These are phyloP conservation scores for Dryadomyces quercus-mongolicae DNA, from an alignment of 2,329 filamentous ascomycete genomes.

Conservation along the genomic window DNA sequence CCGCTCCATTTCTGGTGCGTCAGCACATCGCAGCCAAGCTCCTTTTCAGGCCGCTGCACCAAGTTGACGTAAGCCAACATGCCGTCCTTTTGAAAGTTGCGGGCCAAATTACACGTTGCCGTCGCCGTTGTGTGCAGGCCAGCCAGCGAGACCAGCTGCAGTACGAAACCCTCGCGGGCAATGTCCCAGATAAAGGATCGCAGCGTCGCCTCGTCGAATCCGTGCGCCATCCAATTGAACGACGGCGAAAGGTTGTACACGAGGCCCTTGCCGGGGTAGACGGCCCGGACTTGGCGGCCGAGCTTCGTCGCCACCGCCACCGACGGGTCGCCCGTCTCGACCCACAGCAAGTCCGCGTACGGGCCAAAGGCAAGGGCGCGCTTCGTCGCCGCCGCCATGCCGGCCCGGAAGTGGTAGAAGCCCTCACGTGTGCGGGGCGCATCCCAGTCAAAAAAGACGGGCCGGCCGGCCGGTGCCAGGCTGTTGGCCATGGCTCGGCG, in stretches of 20 bases:
- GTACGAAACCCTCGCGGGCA: slow-evolving; percentile 69
- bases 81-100: slow-evolving; percentile 74
- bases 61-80: slow-evolving; percentile 98
- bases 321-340: slow-evolving; percentile 84
- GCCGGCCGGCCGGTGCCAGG: slow-evolving; percentile 46
- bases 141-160: slow-evolving; percentile 56
- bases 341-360: slow-evolving; percentile 91
- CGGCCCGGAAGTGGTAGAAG: slow-evolving; percentile 80
- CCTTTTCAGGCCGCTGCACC: slow-evolving; percentile 82
- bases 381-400: slow-evolving; percentile 80
- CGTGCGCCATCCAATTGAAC: slow-evolving; percentile 98
- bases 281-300: slow-evolving; percentile 59
- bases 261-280: slow-evolving; percentile 68
- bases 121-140: slow-evolving; percentile 55
- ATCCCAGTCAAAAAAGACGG: slow-evolving; percentile 77
- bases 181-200: slow-evolving; percentile 96
- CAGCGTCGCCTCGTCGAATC: slow-evolving; percentile 71
- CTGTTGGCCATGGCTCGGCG: slow-evolving; percentile 61
- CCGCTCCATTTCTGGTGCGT: slow-evolving; percentile 84
- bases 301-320: slow-evolving; percentile 67
- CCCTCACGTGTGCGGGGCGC: slow-evolving; percentile 87
- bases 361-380: slow-evolving; percentile 84
- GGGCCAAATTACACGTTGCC: slow-evolving; percentile 61
- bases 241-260: slow-evolving; percentile 95
- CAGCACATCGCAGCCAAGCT: slow-evolving; percentile 79